phyloP scores from a whole-genome alignment of 768 basidiomycete species.

The Calocera viscosa region DNA sequence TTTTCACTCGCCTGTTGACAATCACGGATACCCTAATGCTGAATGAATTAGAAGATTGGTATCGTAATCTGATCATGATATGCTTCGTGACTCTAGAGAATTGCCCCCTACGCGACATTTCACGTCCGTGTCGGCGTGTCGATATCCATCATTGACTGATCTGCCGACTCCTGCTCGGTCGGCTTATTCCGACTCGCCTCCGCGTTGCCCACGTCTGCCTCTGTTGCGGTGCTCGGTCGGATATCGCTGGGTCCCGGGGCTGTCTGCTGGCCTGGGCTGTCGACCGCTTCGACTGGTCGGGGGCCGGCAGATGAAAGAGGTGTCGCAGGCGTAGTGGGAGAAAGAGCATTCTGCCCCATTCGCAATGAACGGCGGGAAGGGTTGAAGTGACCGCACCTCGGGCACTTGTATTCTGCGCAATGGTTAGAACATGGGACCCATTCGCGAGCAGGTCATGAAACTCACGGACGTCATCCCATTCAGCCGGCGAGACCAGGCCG shows the following conservation, averaged over 20 bases:
- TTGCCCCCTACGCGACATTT: not conserved
- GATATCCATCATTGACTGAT: not conserved
- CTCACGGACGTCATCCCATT: slow-evolving; percentile 75
- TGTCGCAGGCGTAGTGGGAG: not conserved
- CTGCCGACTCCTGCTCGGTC: not conserved
- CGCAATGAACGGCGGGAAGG: slow-evolving; percentile 11
- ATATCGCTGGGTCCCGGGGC: not conserved
- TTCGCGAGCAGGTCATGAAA: slow-evolving; percentile 17
- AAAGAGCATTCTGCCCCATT: not conserved
- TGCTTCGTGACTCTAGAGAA: not conserved
- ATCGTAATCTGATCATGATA: too few relatives aligned
- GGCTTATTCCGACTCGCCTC: not conserved
- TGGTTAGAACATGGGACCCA: slow-evolving; percentile 1
- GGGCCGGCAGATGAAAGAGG: not conserved
- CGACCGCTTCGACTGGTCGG: not conserved
- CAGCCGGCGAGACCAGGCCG: slow-evolving; percentile 68
- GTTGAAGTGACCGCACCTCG: slow-evolving; percentile 78
- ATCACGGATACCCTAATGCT: too few relatives aligned
- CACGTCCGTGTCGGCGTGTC: not conserved
- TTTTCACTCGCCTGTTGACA: too few relatives aligned
- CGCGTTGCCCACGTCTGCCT: not conserved
- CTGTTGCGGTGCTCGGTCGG: not conserved
- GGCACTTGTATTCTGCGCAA: slow-evolving; percentile 64
- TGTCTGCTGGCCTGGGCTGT: not conserved
- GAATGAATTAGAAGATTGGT: too few relatives aligned